A percentile compares a stretch with the other conserved stretches of the same genome.
Evolutionary conservation across 352 stramenopile species (phyloP).

Genomic region (Phytophthora chlamydospora): DNA sequence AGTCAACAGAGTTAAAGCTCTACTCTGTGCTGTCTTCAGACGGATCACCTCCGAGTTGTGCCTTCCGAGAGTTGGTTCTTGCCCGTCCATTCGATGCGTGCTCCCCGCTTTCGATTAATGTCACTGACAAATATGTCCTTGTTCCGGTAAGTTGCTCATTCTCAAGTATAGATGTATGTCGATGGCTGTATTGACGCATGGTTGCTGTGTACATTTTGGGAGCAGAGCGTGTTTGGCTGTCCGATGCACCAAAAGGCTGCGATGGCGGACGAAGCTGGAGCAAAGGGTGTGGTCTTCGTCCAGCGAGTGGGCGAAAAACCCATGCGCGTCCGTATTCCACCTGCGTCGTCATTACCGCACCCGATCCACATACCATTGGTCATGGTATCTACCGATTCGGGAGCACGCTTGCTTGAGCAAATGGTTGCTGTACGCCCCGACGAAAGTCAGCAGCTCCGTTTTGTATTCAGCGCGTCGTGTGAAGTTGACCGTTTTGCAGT

Average conservation of each 20-base stretch:
- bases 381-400: slow-evolving; percentile 74
- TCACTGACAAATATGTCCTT: slow-evolving; percentile 62
- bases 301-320: slow-evolving; percentile 62
- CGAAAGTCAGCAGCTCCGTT: slow-evolving; percentile 50
- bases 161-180: background rate
- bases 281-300: slow-evolving; percentile 66
- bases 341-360: slow-evolving; percentile 42
- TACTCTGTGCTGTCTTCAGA: slow-evolving; percentile 68
- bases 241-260: slow-evolving; percentile 71
- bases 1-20: slow-evolving; percentile 48
- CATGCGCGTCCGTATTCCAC: slow-evolving; percentile 52
- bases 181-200: background rate
- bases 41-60: slow-evolving; percentile 57
- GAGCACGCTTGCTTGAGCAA: slow-evolving; percentile 48
- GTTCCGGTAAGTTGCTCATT: slow-evolving; percentile 43
- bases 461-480: slow-evolving; percentile 63
- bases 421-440: slow-evolving; percentile 36
- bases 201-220: slow-evolving; percentile 4
- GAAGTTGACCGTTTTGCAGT: slow-evolving; percentile 48
- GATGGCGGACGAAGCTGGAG: slow-evolving; percentile 60
- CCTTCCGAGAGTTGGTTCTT: slow-evolving; percentile 57
- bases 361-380: slow-evolving; percentile 59
- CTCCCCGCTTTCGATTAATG: slow-evolving; percentile 46
- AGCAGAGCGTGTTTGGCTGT: slow-evolving; percentile 52
- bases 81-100: slow-evolving; percentile 65